Percentiles rank a stretch among this genome's conserved stretches.
Conservation (phyloP, 73 alveolate genomes). For the Blepharisma stoltei region DNA sequence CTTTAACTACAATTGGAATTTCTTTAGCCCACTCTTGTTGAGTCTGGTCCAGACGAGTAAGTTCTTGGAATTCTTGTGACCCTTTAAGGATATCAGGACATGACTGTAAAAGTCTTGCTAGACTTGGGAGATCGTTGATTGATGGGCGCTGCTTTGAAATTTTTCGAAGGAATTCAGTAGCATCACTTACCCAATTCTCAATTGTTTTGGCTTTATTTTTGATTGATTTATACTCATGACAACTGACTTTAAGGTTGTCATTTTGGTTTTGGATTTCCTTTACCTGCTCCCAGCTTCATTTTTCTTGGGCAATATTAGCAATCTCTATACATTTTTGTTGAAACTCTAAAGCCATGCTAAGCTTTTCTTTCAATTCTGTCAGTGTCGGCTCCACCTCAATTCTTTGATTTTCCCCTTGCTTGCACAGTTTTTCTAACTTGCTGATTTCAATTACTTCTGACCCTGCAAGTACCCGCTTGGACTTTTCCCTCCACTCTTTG, state of each 20-base stretch:
- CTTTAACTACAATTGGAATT: no score
- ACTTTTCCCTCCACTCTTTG: conserved; percentile 24
- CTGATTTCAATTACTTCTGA: neutral
- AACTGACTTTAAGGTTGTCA: neutral
- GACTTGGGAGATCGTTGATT: neutral
- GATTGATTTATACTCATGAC: neutral
- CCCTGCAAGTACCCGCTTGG: neutral
- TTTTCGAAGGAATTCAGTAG: neutral
- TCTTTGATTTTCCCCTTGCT: neutral
- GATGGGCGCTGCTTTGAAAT: neutral
- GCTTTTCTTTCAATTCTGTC: neutral
- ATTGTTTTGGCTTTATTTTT: neutral
- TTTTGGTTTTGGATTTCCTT: neutral
- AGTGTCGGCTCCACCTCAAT: neutral
- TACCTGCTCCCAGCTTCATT: neutral
- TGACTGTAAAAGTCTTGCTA: neutral
- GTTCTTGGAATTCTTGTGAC: conserved; percentile 1
- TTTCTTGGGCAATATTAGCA: neutral
- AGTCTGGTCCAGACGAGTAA: neutral
- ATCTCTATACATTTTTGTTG: neutral
- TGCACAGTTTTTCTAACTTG: neutral
- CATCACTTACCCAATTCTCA: neutral
- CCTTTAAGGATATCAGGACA: neutral
- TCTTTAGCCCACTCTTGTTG: neutral
- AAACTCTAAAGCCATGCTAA: neutral